Conservation (phyloP, 2,329 filamentous ascomycete species). For the Boeremia lycopersici region DNA sequence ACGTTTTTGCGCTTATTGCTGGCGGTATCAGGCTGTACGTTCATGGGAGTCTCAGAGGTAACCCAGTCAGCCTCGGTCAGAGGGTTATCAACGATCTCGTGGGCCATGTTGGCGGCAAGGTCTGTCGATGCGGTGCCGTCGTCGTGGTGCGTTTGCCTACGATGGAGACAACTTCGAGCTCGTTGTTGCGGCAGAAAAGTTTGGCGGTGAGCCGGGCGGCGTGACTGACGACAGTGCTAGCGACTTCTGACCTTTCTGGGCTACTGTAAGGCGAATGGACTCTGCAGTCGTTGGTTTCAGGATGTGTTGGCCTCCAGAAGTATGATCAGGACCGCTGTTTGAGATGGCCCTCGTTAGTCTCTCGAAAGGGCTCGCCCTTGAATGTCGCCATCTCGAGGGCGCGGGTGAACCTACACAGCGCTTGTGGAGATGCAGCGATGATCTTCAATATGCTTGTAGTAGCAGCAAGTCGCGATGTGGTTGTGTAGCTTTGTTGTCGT, state of each 20-base stretch:
- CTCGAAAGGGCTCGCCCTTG: slow-evolving; percentile 38
- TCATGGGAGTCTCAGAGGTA: slow-evolving; percentile 9
- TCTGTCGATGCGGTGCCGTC: not conserved
- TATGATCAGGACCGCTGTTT: slow-evolving; percentile 26
- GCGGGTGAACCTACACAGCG: slow-evolving; percentile 40
- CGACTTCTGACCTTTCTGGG: slow-evolving; percentile 13
- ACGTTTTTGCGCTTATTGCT: slow-evolving; percentile 36
- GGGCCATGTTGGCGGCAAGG: slow-evolving; percentile 14
- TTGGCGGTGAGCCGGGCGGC: slow-evolving; percentile 27
- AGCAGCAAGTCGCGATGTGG: slow-evolving; percentile 8
- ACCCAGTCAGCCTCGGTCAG: slow-evolving; percentile 19
- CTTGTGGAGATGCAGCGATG: slow-evolving; percentile 30
- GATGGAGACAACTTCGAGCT: slow-evolving; percentile 10
- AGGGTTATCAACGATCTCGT: slow-evolving; percentile 23
- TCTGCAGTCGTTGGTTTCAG: slow-evolving; percentile 4
- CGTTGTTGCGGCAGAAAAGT: slow-evolving; percentile 27
- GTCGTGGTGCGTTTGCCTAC: not conserved
- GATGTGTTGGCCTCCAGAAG: slow-evolving; percentile 18
- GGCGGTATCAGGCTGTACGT: slow-evolving; percentile 6
- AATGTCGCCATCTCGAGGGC: slow-evolving; percentile 38
- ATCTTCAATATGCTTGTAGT: slow-evolving; percentile 11
- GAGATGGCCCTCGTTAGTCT: slow-evolving; percentile 38
- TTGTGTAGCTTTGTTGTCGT: slow-evolving; percentile 1
- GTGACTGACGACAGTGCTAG: slow-evolving; percentile 10
- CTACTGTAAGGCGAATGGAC: not conserved